Conservation (phyloP, 176 grass and related monocot species). For the Juncus effusus region DNA sequence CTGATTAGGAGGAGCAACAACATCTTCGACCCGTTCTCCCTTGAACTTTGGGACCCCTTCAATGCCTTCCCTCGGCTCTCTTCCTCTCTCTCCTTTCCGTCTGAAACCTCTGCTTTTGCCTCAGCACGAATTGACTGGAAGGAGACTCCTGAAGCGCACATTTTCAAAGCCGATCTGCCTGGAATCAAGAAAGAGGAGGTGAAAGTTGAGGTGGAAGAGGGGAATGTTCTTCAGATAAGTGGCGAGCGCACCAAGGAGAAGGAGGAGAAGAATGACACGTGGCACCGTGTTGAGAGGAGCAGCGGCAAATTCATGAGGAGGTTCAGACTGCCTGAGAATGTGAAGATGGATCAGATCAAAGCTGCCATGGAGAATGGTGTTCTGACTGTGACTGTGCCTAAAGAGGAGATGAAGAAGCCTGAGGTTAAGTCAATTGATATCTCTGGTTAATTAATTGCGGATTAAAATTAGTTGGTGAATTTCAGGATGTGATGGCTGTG, state of each 20-base stretch:
- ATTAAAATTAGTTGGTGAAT: no score
- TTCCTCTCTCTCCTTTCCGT: no score
- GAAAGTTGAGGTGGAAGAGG: slow-evolving; percentile 11
- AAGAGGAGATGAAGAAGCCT: slow-evolving; percentile 34
- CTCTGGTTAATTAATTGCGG: slow-evolving; percentile 20
- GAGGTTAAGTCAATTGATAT: slow-evolving; percentile 29
- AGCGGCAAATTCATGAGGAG: slow-evolving; percentile 37
- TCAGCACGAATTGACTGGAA: slow-evolving; percentile 48
- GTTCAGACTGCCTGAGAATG: slow-evolving; percentile 44
- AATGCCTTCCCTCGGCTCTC: no score
- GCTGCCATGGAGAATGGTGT: slow-evolving; percentile 51
- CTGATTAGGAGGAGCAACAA: no score
- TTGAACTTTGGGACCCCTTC: no score
- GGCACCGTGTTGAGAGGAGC: slow-evolving; percentile 31
- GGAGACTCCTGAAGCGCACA: slow-evolving; percentile 49
- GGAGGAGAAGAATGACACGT: slow-evolving; percentile 50
- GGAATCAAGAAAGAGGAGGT: slow-evolving; percentile 43
- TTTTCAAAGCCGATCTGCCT: slow-evolving; percentile 46
- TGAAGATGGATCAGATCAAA: slow-evolving; percentile 27
- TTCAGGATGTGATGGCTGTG: no score
- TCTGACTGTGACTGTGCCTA: slow-evolving; percentile 55
- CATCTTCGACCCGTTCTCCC: no score
- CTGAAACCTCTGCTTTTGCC: no score
- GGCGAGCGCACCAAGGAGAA: neutral
- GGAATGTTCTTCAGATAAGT: no score